These are phyloP conservation scores for Selaginella tamariscina DNA, from an alignment of 75 land plant genomes.

Conservation along the genomic window DNA sequence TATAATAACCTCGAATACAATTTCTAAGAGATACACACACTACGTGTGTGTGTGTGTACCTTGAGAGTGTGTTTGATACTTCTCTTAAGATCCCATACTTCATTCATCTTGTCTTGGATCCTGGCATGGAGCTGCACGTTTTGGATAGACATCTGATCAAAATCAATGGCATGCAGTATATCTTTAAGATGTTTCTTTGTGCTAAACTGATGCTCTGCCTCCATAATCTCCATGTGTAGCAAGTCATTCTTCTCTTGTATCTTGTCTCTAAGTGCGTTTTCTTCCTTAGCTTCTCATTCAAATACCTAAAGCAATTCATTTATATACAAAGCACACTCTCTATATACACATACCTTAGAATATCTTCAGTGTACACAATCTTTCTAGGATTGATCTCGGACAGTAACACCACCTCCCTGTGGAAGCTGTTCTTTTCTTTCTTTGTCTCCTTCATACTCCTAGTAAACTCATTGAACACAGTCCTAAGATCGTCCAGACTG, in stretches of 20 bases:
- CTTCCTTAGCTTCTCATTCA: conserved; percentile 18
- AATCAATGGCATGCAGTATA: conserved; percentile 32
- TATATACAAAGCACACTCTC: neutral
- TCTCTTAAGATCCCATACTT: conserved; percentile 21
- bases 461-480: conserved; percentile 26
- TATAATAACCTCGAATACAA: too few relatives aligned
- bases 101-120: conserved; percentile 19
- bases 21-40: too few relatives aligned
- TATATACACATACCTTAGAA: conserved; percentile 20
- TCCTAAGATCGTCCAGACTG: conserved; percentile 26
- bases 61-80: conserved; percentile 15
- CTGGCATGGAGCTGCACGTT: conserved; percentile 20
- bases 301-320: conserved; percentile 15
- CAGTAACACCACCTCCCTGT: conserved; percentile 25
- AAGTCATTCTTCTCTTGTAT: conserved; percentile 21
- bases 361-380: conserved; percentile 18
- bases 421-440: conserved; percentile 20
- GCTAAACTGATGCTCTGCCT: conserved; percentile 19
- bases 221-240: conserved; percentile 19
- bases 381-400: conserved; percentile 20
- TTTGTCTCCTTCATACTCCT: conserved; percentile 25
- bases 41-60: too few relatives aligned
- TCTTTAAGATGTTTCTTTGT: conserved; percentile 27
- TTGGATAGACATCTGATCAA: conserved; percentile 27
- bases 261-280: conserved; percentile 18